Base-by-base conservation (phyloP, 495 filamentous ascomycete species). In the Ramalina intermedia region DNA sequence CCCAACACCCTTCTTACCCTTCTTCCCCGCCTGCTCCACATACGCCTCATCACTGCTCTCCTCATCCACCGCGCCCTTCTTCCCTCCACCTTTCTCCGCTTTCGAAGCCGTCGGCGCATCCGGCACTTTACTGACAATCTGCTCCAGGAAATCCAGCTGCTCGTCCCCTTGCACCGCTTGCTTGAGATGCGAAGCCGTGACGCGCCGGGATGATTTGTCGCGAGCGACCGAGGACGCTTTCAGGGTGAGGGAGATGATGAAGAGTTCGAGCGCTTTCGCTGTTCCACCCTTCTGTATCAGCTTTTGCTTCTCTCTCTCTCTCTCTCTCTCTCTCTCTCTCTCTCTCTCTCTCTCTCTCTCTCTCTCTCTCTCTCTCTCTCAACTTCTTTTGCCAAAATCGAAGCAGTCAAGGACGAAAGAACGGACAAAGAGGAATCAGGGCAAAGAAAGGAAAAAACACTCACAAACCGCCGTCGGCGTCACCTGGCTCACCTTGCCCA, bases 401-500 rank as follows among this genome's bases (percentile, higher is more conserved):
- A 16, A 35, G n/a, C 8, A 29, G 24, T 6, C 11, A 18, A 7
- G 26, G 20, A 18, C 18, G 38, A 26, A 9, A 26, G 37, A 27
- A 41, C 27, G 17, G 49, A 45, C 5, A 40, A 46, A 13, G 45
- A 43, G 42, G 35, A 8, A 23, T 37, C 13, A 39, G 16, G 49
- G 21, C 23, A 24, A 24, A 26, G 17, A 36, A 43, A 41, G 27
- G 48, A 36, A 23, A 18, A 8, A 46, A 51, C 38, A 80, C 76
- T 50, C 75, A 81, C 87, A 87, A 45, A 96, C 89, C 42, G 85
- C 88, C 57, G 93, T 88, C 2, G 89, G 89, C 5, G 89, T 94
- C 20, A 95, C 90, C 66, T 96, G 93, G 7, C 91, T 87, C 3
- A 99, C 93, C 68, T 99, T 99, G 37, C 91, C 91, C 2, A 99